A percentile compares a stretch with the other conserved stretches of the same genome.
Conservation (phyloP, 78 protist species). For the Cavenderia fasciculata region DNA sequence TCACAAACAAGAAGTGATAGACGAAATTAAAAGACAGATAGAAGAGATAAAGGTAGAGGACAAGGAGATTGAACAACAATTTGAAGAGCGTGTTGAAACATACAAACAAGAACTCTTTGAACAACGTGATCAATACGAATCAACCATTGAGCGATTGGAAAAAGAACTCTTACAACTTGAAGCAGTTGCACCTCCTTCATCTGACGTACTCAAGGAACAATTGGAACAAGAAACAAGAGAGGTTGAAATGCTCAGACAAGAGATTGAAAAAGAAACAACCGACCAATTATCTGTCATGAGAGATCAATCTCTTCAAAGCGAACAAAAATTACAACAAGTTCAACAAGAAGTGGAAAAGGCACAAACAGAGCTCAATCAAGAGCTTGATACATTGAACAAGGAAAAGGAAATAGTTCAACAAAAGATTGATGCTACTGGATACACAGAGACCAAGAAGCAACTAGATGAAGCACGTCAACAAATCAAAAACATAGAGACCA, state of each 20-base stretch:
- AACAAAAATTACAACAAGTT: background rate
- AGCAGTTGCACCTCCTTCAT: background rate
- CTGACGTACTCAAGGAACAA: background rate
- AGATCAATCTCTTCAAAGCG: too few relatives aligned
- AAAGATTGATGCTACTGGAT: constrained; percentile 23
- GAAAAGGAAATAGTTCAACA: background rate
- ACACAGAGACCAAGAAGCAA: constrained; percentile 13
- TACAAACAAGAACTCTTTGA: background rate
- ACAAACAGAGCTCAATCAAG: background rate
- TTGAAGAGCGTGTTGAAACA: constrained; percentile 9
- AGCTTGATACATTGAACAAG: background rate
- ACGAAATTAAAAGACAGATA: constrained; percentile 6
- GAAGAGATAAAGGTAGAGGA: constrained; percentile 3
- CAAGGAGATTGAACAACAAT: background rate
- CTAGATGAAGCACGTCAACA: constrained; percentile 18
- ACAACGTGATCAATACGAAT: constrained; percentile 6
- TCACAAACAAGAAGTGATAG: background rate
- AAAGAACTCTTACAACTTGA: constrained; percentile 8
- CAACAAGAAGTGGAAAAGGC: background rate
- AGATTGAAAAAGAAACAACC: too few relatives aligned
- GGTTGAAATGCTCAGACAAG: too few relatives aligned
- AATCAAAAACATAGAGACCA: background rate
- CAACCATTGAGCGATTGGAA: constrained; percentile 15
- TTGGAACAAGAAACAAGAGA: background rate
- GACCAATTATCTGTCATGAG: too few relatives aligned